Evolutionary conservation across 2,329 filamentous ascomycete species (phyloP).

Genomic region (Xylariales sp.): DNA sequence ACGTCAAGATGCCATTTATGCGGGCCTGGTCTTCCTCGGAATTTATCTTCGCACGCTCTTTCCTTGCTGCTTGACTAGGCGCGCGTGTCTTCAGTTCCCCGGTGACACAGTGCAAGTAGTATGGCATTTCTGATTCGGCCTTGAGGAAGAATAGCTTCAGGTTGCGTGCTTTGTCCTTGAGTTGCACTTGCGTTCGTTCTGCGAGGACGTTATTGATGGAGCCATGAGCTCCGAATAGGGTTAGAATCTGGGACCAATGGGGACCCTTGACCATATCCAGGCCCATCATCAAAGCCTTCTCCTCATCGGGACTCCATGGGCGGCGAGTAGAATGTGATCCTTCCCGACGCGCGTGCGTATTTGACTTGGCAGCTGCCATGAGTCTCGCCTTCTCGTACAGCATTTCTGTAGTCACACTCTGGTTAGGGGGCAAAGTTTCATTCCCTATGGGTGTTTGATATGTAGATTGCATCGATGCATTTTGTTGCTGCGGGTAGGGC

Average conservation of each 20-base stretch:
- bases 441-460: constrained; percentile 14
- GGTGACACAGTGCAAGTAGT: constrained; percentile 81
- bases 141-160: constrained; percentile 89
- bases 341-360: constrained; percentile 50
- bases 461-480: constrained; percentile 13
- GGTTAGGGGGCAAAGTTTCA: constrained; percentile 46
- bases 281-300: constrained; percentile 83
- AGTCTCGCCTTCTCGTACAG: constrained; percentile 57
- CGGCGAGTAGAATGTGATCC: constrained; percentile 61
- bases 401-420: constrained; percentile 49
- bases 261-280: constrained; percentile 85
- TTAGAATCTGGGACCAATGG: constrained; percentile 89
- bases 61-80: constrained; percentile 66
- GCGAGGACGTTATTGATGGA: constrained; percentile 78
- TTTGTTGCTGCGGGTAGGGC: constrained; percentile 19
- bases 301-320: constrained; percentile 85
- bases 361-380: constrained; percentile 52
- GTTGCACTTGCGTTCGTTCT: constrained; percentile 83
- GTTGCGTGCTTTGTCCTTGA: constrained; percentile 90
- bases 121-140: constrained; percentile 84
- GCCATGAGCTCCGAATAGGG: constrained; percentile 75
- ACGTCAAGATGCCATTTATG: constrained; percentile 54
- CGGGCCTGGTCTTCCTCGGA: constrained; percentile 57
- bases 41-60: constrained; percentile 55
- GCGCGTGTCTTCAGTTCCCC: constrained; percentile 84